Percentiles rank a stretch among this genome's conserved stretches.
Conservation (phyloP, 306 rosid genomes). For the Cucurbita maxima region DNA sequence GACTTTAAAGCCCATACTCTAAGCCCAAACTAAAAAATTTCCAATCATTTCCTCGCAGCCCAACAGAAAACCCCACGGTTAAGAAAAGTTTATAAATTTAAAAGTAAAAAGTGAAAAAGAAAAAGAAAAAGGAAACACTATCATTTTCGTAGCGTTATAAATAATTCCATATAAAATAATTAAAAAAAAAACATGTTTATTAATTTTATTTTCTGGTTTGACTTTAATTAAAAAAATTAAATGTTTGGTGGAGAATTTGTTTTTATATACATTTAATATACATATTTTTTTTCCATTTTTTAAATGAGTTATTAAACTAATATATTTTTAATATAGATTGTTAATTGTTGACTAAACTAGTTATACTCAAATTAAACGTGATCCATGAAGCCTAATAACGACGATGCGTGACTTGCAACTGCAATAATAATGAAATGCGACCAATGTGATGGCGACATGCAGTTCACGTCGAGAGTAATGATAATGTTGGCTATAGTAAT, state of each 20-base stretch:
- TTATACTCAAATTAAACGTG: too few species aligned
- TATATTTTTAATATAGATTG: too few species aligned
- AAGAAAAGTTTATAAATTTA: neutral
- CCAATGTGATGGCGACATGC: too few species aligned
- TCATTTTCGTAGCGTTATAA: neutral
- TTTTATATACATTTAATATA: neutral
- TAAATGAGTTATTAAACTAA: too few species aligned
- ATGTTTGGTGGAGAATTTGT: neutral
- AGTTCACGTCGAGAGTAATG: too few species aligned
- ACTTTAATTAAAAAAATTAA: neutral
- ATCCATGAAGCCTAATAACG: too few species aligned
- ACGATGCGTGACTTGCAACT: too few species aligned
- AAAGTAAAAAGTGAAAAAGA: neutral
- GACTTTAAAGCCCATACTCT: neutral
- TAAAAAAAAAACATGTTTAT: neutral
- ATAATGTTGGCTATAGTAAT: too few species aligned
- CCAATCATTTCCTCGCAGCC: neutral
- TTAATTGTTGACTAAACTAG: too few species aligned
- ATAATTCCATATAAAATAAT: neutral
- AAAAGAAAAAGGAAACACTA: neutral
- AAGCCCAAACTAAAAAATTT: neutral
- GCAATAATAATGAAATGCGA: too few species aligned
- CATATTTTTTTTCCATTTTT: neutral
- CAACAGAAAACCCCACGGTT: neutral
- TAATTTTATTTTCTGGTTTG: neutral